Percentiles rank a stretch among this genome's conserved stretches.
phyloP scores from a whole-genome alignment of 306 rosid species.

The Ziziphus jujuba region DNA sequence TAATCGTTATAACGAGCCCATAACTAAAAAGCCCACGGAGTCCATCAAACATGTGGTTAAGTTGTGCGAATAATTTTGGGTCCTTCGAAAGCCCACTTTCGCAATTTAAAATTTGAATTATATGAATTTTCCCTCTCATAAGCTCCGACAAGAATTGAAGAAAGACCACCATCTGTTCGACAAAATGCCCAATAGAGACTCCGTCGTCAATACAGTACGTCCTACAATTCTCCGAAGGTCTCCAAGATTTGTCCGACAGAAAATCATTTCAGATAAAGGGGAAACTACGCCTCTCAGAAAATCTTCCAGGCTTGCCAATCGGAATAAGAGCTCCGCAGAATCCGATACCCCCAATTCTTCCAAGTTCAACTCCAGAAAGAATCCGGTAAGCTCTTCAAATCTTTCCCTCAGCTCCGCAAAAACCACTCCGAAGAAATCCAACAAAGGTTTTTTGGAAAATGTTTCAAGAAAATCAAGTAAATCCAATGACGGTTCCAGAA shows the following conservation, averaged over 20 bases:
- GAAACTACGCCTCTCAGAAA: slow-evolving; percentile 15
- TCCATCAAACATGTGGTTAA: no score
- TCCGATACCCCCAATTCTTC: slow-evolving; percentile 15
- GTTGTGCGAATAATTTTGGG: no score
- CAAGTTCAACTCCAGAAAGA: slow-evolving; percentile 16
- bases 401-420: not conserved
- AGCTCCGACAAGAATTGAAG: not conserved
- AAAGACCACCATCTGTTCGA: slow-evolving; percentile 37
- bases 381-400: not conserved
- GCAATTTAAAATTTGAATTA: not conserved
- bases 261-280: not conserved
- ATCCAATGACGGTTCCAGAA: slow-evolving; percentile 16
- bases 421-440: not conserved
- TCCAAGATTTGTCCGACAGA: slow-evolving; percentile 35
- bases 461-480: not conserved
- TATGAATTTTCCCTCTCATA: slow-evolving; percentile 29
- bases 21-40: no score
- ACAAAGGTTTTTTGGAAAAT: slow-evolving; percentile 10
- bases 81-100: slow-evolving; percentile 17
- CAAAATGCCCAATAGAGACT: slow-evolving; percentile 51
- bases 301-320: slow-evolving; percentile 19
- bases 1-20: no score
- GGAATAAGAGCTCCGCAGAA: not conserved
- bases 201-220: slow-evolving; percentile 9
- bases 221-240: slow-evolving; percentile 53